Percentiles rank a stretch among this genome's conserved stretches.
Conservation (phyloP, 371 early-diverging fungal species). For the Blakeslea trispora region DNA sequence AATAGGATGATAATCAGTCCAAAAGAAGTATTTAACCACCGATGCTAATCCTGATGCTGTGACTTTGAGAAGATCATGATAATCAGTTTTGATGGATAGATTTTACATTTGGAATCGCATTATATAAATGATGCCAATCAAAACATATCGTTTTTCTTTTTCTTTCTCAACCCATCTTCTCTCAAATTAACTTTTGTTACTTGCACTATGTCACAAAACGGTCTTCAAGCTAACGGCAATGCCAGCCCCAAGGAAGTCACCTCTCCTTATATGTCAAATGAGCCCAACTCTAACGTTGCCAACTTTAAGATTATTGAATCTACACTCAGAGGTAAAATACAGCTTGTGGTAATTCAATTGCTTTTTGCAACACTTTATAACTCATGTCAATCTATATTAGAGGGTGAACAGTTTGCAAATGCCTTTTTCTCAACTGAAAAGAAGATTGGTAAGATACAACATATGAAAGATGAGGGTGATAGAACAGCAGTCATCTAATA, state of each 20-base stretch:
- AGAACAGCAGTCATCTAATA: background rate
- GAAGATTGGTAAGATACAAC: slow-evolving; percentile 64
- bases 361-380: too few species aligned
- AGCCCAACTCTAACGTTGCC: slow-evolving; percentile 81
- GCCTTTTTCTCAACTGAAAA: slow-evolving; percentile 95
- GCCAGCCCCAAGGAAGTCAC: slow-evolving; percentile 33
- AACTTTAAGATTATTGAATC: slow-evolving; percentile 97
- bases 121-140: slow-evolving; percentile 9
- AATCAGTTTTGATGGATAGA: slow-evolving; percentile 17
- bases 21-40: slow-evolving; percentile 7
- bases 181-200: slow-evolving; percentile 1
- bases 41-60: slow-evolving; percentile 1
- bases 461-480: background rate
- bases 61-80: slow-evolving; percentile 20
- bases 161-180: background rate
- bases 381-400: slow-evolving; percentile 43
- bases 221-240: slow-evolving; percentile 18
- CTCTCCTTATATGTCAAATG: slow-evolving; percentile 66
- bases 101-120: background rate
- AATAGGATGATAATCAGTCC: background rate
- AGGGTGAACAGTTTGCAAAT: slow-evolving; percentile 98
- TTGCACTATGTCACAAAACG: slow-evolving; percentile 19
- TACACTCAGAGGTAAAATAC: slow-evolving; percentile 90
- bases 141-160: background rate
- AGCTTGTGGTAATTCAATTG: too few species aligned